These are phyloP conservation scores for Teratosphaeria zuluensis DNA, from an alignment of 2,329 filamentous ascomycete genomes.

Conservation along the genomic window DNA sequence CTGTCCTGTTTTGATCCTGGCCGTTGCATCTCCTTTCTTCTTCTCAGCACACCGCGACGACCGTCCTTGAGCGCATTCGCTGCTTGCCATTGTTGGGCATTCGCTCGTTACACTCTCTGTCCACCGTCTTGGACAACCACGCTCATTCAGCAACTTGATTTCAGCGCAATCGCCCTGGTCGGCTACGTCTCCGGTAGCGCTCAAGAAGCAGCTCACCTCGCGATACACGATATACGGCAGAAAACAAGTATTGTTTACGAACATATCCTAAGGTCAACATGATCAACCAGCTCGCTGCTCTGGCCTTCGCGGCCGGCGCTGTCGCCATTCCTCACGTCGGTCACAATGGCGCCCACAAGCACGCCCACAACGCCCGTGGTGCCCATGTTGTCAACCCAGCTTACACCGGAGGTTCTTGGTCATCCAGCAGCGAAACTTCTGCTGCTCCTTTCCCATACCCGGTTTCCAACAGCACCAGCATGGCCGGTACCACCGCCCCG, in stretches of 20 bases:
- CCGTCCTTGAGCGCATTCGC: constrained; percentile 10
- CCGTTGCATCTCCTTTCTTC: constrained; percentile 8
- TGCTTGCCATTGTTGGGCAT: constrained; percentile 26
- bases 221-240: neutral
- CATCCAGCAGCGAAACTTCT: constrained; percentile 12
- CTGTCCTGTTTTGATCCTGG: neutral
- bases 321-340: constrained; percentile 27
- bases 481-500: constrained; percentile 17
- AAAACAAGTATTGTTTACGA: neutral
- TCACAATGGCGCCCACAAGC: constrained; percentile 18
- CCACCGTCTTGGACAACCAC: constrained; percentile 26
- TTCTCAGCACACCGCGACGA: constrained; percentile 15
- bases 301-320: constrained; percentile 33
- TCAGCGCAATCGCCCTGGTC: constrained; percentile 34
- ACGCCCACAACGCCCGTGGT: neutral
- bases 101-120: constrained; percentile 32
- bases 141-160: constrained; percentile 19
- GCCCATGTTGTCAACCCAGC: constrained; percentile 12
- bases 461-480: constrained; percentile 17
- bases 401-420: constrained; percentile 5
- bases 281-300: constrained; percentile 30
- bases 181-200: constrained; percentile 27
- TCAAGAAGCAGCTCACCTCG: constrained; percentile 28
- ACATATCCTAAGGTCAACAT: neutral
- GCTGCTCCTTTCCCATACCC: constrained; percentile 20